A percentile compares a stretch with the other conserved stretches of the same genome.
Conservation (phyloP, 495 filamentous ascomycete genomes). For the Massariosphaeria phaeospora region DNA sequence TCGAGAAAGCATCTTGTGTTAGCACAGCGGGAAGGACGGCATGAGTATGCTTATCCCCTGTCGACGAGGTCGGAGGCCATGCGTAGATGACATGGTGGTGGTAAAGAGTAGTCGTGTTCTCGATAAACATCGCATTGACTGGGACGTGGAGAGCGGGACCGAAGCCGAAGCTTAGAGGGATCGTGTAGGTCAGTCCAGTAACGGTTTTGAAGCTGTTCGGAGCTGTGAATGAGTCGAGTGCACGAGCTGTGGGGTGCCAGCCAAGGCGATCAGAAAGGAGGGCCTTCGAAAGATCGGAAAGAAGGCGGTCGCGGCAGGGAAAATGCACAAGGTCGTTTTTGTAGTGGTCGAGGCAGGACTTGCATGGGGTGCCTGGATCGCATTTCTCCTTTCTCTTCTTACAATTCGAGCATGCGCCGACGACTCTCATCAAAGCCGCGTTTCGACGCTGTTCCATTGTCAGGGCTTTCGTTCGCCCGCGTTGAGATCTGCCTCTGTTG, state of each 20-base stretch:
- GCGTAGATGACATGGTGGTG: conserved; percentile 33
- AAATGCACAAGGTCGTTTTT: conserved; percentile 24
- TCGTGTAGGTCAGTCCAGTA: conserved; percentile 8
- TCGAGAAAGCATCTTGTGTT: background rate
- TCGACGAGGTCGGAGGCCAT: conserved; percentile 23
- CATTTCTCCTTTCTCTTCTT: conserved; percentile 29
- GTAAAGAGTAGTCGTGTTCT: conserved; percentile 4
- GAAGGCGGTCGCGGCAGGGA: conserved; percentile 27
- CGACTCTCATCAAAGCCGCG: conserved; percentile 29
- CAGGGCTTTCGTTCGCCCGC: conserved; percentile 21
- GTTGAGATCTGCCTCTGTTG: conserved; percentile 13
- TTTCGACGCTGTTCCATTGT: conserved; percentile 25
- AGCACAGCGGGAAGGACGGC: conserved; percentile 32
- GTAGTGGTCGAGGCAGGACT: conserved; percentile 32
- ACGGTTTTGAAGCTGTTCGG: background rate
- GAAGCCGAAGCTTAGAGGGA: conserved; percentile 31
- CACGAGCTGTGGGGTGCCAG: conserved; percentile 29
- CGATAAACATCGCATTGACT: conserved; percentile 11
- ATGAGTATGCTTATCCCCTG: conserved; percentile 9
- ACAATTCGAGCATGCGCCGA: conserved; percentile 27
- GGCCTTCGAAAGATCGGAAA: conserved; percentile 16
- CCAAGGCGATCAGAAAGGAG: conserved; percentile 30
- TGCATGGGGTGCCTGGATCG: conserved; percentile 33
- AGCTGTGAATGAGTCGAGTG: conserved; percentile 23
- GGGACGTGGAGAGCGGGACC: conserved; percentile 19